These are phyloP conservation scores for Phytophthora sp. DNA, from an alignment of 352 stramenopile species.

Conservation along the genomic window DNA sequence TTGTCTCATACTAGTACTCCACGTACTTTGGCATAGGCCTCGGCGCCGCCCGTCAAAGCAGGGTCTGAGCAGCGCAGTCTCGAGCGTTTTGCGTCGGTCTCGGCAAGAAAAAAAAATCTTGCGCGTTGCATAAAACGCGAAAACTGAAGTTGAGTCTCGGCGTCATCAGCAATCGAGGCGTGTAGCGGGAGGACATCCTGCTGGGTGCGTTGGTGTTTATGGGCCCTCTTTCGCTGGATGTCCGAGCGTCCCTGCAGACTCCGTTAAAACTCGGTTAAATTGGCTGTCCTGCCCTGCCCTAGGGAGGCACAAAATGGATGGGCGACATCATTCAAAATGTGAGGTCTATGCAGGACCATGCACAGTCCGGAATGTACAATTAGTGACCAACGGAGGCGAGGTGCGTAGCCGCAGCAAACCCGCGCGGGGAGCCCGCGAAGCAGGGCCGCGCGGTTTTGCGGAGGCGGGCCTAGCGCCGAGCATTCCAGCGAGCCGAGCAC, in stretches of 20 bases:
- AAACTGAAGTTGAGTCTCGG: constrained; percentile 31
- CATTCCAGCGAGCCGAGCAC: too few species aligned
- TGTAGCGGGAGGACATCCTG: not conserved
- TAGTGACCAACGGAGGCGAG: not conserved
- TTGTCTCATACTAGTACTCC: constrained; percentile 15
- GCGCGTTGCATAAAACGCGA: constrained; percentile 22
- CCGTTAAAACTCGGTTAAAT: constrained; percentile 6
- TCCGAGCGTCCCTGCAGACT: not conserved
- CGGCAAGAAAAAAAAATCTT: constrained; percentile 15
- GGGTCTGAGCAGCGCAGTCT: not conserved
- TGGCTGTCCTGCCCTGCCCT: too few species aligned
- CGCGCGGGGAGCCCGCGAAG: too few species aligned
- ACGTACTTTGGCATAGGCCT: not conserved
- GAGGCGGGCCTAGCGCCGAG: too few species aligned
- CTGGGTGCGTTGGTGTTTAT: not conserved
- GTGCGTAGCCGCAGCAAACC: not conserved
- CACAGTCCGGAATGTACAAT: not conserved
- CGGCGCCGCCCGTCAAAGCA: too few species aligned
- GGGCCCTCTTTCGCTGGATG: not conserved
- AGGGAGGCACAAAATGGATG: not conserved
- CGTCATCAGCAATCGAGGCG: constrained; percentile 16
- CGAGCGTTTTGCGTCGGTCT: constrained; percentile 7
- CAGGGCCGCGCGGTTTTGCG: too few species aligned
- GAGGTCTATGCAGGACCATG: not conserved
- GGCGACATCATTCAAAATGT: not conserved